A percentile compares a stretch with the other conserved stretches of the same genome.
Conservation (phyloP, 2,329 filamentous ascomycete species). For the Zymoseptoria passerinii region DNA sequence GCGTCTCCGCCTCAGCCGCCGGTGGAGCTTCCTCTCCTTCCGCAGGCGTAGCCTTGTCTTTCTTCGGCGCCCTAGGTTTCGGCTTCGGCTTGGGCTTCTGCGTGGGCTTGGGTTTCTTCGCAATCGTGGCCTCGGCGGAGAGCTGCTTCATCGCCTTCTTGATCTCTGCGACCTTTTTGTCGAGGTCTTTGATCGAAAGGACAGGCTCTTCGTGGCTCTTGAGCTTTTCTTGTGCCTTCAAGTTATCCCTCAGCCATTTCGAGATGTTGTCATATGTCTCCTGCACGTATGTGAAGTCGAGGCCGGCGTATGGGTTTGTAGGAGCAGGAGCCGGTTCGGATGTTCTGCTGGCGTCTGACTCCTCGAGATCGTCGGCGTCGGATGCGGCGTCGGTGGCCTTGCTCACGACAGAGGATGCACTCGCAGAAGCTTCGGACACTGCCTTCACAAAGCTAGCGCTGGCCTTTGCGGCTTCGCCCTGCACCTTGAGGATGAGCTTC, state of each 20-base stretch:
- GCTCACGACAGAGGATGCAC: constrained; percentile 38
- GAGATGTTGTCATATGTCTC: constrained; percentile 54
- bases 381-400: constrained; percentile 21
- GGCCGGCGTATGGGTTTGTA: constrained; percentile 58
- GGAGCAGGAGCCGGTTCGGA: constrained; percentile 34
- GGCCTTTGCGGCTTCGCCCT: constrained; percentile 60
- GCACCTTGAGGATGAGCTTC: constrained; percentile 61
- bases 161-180: constrained; percentile 60
- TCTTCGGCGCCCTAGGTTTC: constrained; percentile 9
- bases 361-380: constrained; percentile 70
- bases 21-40: background rate
- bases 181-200: constrained; percentile 63
- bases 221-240: constrained; percentile 63
- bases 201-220: constrained; percentile 63
- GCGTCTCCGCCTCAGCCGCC: constrained; percentile 7
- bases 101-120: constrained; percentile 12
- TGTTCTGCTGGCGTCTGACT: constrained; percentile 46
- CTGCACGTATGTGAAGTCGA: constrained; percentile 61
- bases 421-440: constrained; percentile 11
- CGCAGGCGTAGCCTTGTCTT: constrained; percentile 7
- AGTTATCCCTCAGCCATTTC: constrained; percentile 67
- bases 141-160: constrained; percentile 62
- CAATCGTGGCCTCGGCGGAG: constrained; percentile 44
- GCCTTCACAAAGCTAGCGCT: constrained; percentile 34
- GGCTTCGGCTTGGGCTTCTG: constrained; percentile 17